phyloP scores from a whole-genome alignment of 2,329 filamentous ascomycete species.

The Colletotrichum caudatum region DNA sequence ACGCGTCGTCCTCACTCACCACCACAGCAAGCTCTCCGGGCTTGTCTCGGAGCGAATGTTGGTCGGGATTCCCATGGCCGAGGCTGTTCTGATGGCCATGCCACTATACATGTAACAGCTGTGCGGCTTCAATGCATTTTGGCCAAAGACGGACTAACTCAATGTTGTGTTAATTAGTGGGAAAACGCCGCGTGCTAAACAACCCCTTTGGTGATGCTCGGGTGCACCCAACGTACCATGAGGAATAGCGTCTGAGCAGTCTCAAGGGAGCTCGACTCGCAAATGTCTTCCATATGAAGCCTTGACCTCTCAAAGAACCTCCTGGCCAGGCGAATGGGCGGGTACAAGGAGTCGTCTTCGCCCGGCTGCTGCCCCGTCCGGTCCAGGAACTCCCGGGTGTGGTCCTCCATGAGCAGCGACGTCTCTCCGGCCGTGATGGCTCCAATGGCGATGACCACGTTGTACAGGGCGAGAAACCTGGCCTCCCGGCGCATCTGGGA shows the following conservation, averaged over 20 bases:
- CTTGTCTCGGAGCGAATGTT: conserved; percentile 35
- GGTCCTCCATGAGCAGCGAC: conserved; percentile 40
- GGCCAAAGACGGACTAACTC: conserved; percentile 47
- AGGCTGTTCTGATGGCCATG: conserved; percentile 50
- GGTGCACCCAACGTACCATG: conserved; percentile 28
- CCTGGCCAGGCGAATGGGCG: conserved; percentile 37
- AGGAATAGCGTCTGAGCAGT: conserved; percentile 42
- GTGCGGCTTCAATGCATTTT: conserved; percentile 51
- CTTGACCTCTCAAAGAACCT: conserved; percentile 42
- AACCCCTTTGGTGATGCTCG: too few species aligned
- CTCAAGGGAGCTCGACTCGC: conserved; percentile 42
- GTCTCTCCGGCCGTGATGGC: conserved; percentile 42
- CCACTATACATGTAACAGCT: conserved; percentile 52
- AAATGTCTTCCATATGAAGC: conserved; percentile 39
- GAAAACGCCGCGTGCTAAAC: too few species aligned
- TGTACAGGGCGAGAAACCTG: conserved; percentile 40
- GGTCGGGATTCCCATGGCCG: conserved; percentile 50
- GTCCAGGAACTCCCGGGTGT: conserved; percentile 38
- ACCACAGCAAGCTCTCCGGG: conserved; percentile 41
- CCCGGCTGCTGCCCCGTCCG: conserved; percentile 22
- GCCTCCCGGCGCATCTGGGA: conserved; percentile 22
- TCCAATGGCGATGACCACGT: conserved; percentile 40
- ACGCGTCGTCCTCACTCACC: conserved; percentile 13
- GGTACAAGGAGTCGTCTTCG: conserved; percentile 37
- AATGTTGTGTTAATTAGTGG: background rate